Conservation (phyloP, 371 early-diverging fungal species). For the Cokeromyces recurvatus region DNA sequence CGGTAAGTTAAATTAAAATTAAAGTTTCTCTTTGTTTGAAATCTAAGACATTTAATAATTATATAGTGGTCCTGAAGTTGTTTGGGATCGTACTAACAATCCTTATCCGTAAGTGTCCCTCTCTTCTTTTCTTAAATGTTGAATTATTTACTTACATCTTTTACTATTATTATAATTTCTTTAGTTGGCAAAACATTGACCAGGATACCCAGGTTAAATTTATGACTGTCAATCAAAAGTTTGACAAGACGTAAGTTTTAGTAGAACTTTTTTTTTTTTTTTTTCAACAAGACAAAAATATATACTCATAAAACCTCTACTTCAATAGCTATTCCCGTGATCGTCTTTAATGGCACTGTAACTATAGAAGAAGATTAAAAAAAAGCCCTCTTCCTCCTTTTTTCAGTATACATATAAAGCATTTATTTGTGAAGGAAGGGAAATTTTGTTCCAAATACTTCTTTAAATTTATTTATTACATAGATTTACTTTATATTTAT, state of each 20-base stretch:
- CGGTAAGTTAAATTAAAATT: neutral
- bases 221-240: conserved; percentile 53
- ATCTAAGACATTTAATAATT: neutral
- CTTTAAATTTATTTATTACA: no score
- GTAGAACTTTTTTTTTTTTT: no score
- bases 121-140: conserved; percentile 9
- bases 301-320: no score
- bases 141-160: neutral
- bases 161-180: no score
- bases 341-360: conserved; percentile 16
- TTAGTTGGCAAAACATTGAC: conserved; percentile 46
- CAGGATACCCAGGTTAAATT: conserved; percentile 49
- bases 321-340: conserved; percentile 21
- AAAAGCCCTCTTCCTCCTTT: no score
- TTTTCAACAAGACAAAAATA: no score
- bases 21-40: neutral
- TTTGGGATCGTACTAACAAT: conserved; percentile 50
- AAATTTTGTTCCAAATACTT: no score
- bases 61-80: conserved; percentile 45
- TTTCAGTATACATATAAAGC: no score
- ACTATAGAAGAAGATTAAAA: no score
- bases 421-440: no score
- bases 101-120: conserved; percentile 42
- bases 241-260: conserved; percentile 40
- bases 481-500: no score